A percentile compares a stretch with the other conserved stretches of the same genome.
Evolutionary conservation across 2,329 filamentous ascomycete genomes (phyloP).

Genomic region (Penicillium rolfsii): DNA sequence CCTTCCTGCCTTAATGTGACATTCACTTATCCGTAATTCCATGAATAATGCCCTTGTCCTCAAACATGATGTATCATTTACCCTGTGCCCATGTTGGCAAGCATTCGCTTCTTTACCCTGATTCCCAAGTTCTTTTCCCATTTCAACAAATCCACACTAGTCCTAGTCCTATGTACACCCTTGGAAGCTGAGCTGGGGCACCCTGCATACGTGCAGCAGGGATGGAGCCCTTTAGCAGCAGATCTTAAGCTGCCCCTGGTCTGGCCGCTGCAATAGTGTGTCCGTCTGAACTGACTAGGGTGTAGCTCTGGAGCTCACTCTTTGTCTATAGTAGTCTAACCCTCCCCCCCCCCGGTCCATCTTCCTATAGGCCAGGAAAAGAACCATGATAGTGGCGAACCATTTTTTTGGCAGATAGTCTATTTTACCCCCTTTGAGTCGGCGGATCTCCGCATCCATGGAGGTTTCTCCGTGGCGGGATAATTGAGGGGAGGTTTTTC

Average conservation of each 20-base stretch:
- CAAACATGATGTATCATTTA: neutral
- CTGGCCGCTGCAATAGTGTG: neutral
- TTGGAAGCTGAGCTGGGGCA: neutral
- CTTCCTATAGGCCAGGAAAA: neutral
- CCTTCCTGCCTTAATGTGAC: neutral
- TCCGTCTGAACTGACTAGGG: neutral
- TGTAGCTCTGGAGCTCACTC: neutral
- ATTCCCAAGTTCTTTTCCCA: neutral
- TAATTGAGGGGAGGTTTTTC: constrained; percentile 4
- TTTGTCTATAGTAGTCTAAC: neutral
- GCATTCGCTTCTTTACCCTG: neutral
- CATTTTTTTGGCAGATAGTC: neutral
- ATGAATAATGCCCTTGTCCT: neutral
- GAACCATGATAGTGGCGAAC: neutral
- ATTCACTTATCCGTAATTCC: neutral
- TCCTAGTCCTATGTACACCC: no score
- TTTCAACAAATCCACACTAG: neutral
- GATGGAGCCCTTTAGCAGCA: constrained; percentile 23
- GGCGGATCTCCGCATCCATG: constrained; percentile 9
- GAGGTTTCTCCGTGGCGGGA: constrained; percentile 12
- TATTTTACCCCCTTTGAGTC: neutral
- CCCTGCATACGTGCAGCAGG: constrained; percentile 21
- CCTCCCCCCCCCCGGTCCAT: neutral
- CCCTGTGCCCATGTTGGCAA: neutral
- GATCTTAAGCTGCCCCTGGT: constrained; percentile 22